A percentile compares a stretch with the other conserved stretches of the same genome.
Conservation (phyloP, 1,284 basidiomycete species). For the Ustilago tritici region DNA sequence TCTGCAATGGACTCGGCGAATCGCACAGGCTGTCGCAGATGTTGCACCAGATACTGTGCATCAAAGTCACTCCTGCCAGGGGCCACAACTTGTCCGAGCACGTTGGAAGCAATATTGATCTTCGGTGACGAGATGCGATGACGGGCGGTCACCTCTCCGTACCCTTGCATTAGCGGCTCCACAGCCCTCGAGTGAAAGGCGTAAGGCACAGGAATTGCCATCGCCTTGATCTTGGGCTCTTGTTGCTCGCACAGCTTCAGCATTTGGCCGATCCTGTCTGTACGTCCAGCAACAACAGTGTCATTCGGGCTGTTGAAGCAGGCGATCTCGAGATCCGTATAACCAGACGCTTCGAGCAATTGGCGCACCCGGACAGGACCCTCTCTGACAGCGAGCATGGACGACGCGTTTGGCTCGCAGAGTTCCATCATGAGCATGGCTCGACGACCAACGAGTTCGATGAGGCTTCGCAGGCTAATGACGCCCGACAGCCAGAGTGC, state of each 20-base stretch:
- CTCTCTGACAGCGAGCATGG: constrained; percentile 49
- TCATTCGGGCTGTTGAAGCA: constrained; percentile 53
- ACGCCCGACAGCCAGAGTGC: constrained; percentile 43
- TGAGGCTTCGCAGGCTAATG: constrained; percentile 31
- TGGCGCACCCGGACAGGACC: constrained; percentile 15
- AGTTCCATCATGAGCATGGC: constrained; percentile 47
- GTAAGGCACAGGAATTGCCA: constrained; percentile 51
- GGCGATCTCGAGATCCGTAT: constrained; percentile 39
- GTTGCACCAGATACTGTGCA: constrained; percentile 28
- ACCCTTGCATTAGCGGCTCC: constrained; percentile 31
- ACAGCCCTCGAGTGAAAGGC: constrained; percentile 51
- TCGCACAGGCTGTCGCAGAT: constrained; percentile 38
- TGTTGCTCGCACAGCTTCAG: constrained; percentile 23
- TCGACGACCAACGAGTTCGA: constrained; percentile 46
- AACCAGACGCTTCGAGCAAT: constrained; percentile 21
- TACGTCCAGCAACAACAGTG: constrained; percentile 45
- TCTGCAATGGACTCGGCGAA: constrained; percentile 40
- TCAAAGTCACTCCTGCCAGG: constrained; percentile 9
- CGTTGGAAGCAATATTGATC: constrained; percentile 39
- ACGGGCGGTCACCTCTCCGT: background rate
- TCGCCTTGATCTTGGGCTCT: constrained; percentile 44
- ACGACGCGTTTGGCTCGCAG: constrained; percentile 41
- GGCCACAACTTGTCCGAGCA: constrained; percentile 23
- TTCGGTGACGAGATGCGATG: constrained; percentile 24
- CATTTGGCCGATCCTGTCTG: constrained; percentile 29